These are phyloP conservation scores for Digitaria exilis DNA, from an alignment of 202 grass and related monocot genomes.

Conservation along the genomic window DNA sequence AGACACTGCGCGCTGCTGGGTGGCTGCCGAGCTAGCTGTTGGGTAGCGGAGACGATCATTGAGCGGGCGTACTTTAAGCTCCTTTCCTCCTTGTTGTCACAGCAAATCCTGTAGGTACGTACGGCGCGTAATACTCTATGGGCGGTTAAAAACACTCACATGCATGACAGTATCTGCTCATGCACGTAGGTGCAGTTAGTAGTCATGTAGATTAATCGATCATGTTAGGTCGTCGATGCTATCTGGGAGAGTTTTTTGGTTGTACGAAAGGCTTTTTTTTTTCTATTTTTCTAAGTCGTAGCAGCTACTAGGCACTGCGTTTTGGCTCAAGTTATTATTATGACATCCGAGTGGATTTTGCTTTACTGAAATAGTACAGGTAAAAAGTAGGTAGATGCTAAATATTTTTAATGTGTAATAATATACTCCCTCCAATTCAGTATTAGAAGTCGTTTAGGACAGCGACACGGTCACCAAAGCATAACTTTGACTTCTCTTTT, in stretches of 20 bases:
- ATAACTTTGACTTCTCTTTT: too few relatives aligned
- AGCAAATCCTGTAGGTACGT: not conserved
- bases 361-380: not conserved
- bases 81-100: not conserved
- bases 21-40: not conserved
- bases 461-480: too few relatives aligned
- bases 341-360: not conserved
- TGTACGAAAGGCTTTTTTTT: not conserved
- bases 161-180: too few relatives aligned
- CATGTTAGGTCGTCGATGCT: too few relatives aligned
- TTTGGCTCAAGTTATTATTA: not conserved
- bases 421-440: too few relatives aligned
- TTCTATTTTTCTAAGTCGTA: not conserved
- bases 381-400: too few relatives aligned
- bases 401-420: too few relatives aligned
- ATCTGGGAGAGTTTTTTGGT: not conserved
- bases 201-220: not conserved
- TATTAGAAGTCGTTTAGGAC: too few relatives aligned
- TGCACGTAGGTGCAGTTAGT: not conserved
- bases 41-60: constrained; percentile 26
- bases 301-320: not conserved
- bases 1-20: constrained; percentile 10
- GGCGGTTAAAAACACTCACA: not conserved
- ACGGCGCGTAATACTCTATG: not conserved
- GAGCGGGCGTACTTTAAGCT: not conserved